Conservation (phyloP, 2,329 filamentous ascomycete species). For the Trichophyton simii region DNA sequence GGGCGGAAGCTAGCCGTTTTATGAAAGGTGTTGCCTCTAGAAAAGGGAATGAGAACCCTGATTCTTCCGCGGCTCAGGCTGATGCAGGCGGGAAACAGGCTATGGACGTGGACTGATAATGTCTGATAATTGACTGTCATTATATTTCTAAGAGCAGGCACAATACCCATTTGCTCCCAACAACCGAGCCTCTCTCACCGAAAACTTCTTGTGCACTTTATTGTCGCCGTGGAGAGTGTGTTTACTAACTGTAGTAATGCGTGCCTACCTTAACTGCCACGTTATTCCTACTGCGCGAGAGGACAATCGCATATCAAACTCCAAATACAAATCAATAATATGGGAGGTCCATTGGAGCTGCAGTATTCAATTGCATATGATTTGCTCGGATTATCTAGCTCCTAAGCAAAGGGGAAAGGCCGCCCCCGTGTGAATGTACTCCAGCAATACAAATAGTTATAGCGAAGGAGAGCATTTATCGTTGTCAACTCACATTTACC, state of each 20-base stretch:
- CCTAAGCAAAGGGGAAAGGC: no score
- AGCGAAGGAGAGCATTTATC: neutral
- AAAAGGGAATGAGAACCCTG: constrained; percentile 10
- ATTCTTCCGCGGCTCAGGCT: neutral
- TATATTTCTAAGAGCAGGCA: neutral
- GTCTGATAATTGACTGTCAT: neutral
- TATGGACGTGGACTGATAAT: constrained; percentile 30
- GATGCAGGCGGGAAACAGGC: constrained; percentile 14
- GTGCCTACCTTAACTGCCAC: no score
- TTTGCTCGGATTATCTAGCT: no score
- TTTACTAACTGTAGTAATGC: no score
- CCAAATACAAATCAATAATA: no score
- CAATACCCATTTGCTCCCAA: neutral
- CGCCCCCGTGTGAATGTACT: neutral
- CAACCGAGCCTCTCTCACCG: neutral
- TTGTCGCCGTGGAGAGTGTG: no score
- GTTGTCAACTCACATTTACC: neutral
- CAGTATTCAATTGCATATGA: no score
- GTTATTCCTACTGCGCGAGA: no score
- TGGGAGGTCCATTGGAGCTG: no score
- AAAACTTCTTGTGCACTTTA: neutral
- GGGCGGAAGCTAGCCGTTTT: constrained; percentile 49
- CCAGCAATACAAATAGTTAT: neutral
- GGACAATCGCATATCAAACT: no score
- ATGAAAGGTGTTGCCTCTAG: constrained; percentile 31